Evolutionary conservation across 805 yeast genomes (phyloP).

Genomic region (Pichia nanzhaoensis): DNA sequence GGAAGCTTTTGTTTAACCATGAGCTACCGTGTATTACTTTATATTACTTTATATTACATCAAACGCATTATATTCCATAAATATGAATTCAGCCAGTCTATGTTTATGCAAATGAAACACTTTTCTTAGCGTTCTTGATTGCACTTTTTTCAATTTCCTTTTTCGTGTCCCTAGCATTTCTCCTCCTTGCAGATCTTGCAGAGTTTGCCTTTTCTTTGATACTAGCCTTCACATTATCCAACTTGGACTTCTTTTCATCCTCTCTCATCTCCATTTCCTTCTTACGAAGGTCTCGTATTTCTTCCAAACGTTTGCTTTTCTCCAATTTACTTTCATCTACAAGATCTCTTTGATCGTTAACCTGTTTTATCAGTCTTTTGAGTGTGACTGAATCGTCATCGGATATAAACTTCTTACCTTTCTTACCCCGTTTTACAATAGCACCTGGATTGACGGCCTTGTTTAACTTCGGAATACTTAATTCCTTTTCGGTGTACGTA

Average conservation of each 20-base stretch:
- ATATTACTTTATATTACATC: not conserved
- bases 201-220: slow-evolving; percentile 63
- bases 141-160: slow-evolving; percentile 21
- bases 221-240: slow-evolving; percentile 74
- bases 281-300: slow-evolving; percentile 77
- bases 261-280: slow-evolving; percentile 85
- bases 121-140: slow-evolving; percentile 29
- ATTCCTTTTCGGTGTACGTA: slow-evolving; percentile 68
- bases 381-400: slow-evolving; percentile 60
- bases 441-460: slow-evolving; percentile 82
- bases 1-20: too few relatives aligned
- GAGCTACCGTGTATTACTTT: not conserved
- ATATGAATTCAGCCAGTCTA: too few relatives aligned
- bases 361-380: slow-evolving; percentile 67
- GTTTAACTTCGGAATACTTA: slow-evolving; percentile 74
- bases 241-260: slow-evolving; percentile 53
- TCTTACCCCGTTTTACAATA: slow-evolving; percentile 64
- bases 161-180: slow-evolving; percentile 34
- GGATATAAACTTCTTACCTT: slow-evolving; percentile 72
- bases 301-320: slow-evolving; percentile 82
- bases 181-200: slow-evolving; percentile 67
- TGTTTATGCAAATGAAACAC: slow-evolving; percentile 43
- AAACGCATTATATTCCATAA: too few relatives aligned
- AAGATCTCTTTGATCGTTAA: slow-evolving; percentile 75
- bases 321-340: slow-evolving; percentile 84